These are phyloP conservation scores for Venturia carpophila DNA, from an alignment of 2,329 filamentous ascomycete genomes.

Conservation along the genomic window DNA sequence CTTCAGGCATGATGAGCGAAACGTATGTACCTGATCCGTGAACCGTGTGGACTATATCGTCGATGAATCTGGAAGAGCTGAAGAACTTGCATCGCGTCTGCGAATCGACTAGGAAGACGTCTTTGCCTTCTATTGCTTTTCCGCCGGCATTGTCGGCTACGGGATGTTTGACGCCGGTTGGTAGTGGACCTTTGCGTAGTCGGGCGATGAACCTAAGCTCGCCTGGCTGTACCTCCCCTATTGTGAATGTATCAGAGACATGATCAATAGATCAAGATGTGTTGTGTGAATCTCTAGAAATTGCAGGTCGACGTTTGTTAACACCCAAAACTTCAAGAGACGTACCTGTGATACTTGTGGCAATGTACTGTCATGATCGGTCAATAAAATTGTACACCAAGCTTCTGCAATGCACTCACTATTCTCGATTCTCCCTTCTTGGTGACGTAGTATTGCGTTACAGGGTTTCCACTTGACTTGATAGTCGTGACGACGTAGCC, in stretches of 20 bases:
- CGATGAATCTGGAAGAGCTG: slow-evolving; percentile 61
- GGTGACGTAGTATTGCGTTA: slow-evolving; percentile 58
- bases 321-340: neutral
- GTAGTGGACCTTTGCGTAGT: slow-evolving; percentile 40
- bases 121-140: slow-evolving; percentile 47
- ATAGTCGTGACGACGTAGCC: slow-evolving; percentile 18
- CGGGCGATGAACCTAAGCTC: slow-evolving; percentile 60
- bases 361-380: slow-evolving; percentile 26
- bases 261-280: neutral
- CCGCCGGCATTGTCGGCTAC: slow-evolving; percentile 39
- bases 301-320: neutral
- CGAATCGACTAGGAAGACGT: slow-evolving; percentile 49
- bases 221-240: slow-evolving; percentile 27
- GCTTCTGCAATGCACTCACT: neutral
- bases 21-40: slow-evolving; percentile 45
- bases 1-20: slow-evolving; percentile 52
- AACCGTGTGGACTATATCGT: slow-evolving; percentile 57
- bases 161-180: slow-evolving; percentile 41
- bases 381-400: neutral
- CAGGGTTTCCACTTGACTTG: slow-evolving; percentile 49
- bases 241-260: neutral
- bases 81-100: slow-evolving; percentile 65
- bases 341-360: slow-evolving; percentile 50
- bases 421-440: slow-evolving; percentile 53
- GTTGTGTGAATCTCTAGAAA: neutral